Evolutionary conservation across 257 asterid genomes (phyloP).

Genomic region (Catharanthus roseus): DNA sequence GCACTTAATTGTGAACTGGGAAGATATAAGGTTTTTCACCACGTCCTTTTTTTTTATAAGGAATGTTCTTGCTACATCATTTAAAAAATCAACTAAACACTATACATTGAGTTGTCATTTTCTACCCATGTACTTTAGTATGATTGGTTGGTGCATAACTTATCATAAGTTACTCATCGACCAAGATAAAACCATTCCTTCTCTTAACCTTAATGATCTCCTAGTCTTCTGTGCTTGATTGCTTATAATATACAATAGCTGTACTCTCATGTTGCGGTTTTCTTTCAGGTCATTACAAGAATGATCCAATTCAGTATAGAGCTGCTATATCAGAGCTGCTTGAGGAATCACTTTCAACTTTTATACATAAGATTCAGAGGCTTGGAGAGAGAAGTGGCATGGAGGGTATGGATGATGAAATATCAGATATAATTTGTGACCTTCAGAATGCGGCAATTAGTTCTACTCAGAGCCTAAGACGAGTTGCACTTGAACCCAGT

Average conservation of each 20-base stretch:
- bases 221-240: neutral
- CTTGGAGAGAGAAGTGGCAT: constrained; percentile 50
- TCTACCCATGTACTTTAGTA: too few species aligned
- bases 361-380: constrained; percentile 49
- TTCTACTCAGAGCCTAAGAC: constrained; percentile 73
- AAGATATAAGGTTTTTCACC: neutral
- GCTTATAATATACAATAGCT: neutral
- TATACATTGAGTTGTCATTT: too few species aligned
- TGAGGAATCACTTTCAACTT: constrained; percentile 52
- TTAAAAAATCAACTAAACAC: too few species aligned
- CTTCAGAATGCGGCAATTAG: constrained; percentile 86
- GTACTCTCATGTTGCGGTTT: neutral
- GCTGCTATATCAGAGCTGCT: constrained; percentile 54
- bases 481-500: constrained; percentile 72
- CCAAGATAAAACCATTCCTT: too few species aligned
- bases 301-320: constrained; percentile 41
- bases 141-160: too few species aligned
- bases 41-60: neutral
- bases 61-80: too few species aligned
- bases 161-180: too few species aligned
- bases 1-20: neutral
- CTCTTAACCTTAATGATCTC: neutral
- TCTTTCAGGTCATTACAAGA: constrained; percentile 50
- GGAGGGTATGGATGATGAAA: constrained; percentile 44
- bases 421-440: constrained; percentile 68